Evolutionary conservation across 2,329 filamentous ascomycete species (phyloP).

Genomic region (Chalaropsis thielavioides): DNA sequence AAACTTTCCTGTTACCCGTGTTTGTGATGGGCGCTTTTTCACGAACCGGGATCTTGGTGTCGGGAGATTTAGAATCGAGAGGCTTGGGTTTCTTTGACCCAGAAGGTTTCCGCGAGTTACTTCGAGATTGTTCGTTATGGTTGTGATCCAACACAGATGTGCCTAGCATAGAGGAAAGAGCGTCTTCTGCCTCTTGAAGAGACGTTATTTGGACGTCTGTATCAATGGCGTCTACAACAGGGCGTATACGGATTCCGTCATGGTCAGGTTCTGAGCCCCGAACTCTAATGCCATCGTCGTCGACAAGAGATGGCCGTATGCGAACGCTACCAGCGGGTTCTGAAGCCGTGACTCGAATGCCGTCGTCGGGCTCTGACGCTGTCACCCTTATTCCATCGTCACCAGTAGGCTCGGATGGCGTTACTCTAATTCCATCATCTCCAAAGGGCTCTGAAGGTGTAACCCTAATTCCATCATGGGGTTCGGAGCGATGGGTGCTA

Average conservation of each 20-base stretch:
- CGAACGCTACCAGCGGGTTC: conserved; percentile 30
- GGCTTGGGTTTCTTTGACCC: not conserved
- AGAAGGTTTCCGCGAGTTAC: not conserved
- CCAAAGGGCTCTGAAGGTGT: conserved; percentile 23
- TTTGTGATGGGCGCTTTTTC: not conserved
- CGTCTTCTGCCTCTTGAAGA: conserved; percentile 21
- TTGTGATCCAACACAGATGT: conserved; percentile 29
- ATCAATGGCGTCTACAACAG: not conserved
- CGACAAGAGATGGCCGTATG: conserved; percentile 22
- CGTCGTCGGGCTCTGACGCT: conserved; percentile 3
- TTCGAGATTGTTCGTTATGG: conserved; percentile 21
- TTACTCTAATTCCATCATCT: conserved; percentile 20
- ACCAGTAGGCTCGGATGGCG: conserved; percentile 1
- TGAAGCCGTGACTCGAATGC: conserved; percentile 6
- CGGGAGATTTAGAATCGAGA: not conserved
- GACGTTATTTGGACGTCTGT: conserved; percentile 3
- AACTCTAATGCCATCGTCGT: conserved; percentile 14
- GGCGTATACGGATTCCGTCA: conserved; percentile 23
- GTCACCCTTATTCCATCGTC: conserved; percentile 24
- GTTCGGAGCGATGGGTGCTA: conserved; percentile 1
- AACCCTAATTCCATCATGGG: conserved; percentile 33
- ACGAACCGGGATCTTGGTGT: not conserved
- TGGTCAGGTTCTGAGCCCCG: conserved; percentile 18
- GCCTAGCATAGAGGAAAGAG: conserved; percentile 16
- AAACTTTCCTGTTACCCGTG: not conserved